Base-by-base conservation (phyloP, 2,329 filamentous ascomycete species). In the Gremmenia infestans region DNA sequence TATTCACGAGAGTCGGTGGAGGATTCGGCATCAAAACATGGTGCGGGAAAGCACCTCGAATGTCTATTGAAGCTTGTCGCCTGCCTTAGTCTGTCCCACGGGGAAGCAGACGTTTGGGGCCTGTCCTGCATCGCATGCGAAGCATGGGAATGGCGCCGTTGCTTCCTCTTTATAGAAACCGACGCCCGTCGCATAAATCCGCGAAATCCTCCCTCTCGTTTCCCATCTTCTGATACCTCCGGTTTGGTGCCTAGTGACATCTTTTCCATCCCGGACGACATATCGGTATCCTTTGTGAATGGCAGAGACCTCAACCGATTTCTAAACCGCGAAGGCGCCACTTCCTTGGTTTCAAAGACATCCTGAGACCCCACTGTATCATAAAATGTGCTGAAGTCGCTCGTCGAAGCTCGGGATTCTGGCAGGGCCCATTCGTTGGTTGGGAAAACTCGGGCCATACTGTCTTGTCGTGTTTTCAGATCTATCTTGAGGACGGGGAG, bases 361-460 rank as follows among this genome's bases (percentile, higher is more conserved):
- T 72, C 72, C 55, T 69, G 63, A 49, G 63, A 58, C 8, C 23
- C 47, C 9, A 40, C 37, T 9, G 47, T 19, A 25, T 32, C 32
- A 22, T 48, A 32, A 57, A 62, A 55, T 28, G 63, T 57, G 49
- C 64, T 52, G 50, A 65, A 56, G 43, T 55, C 62, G 56, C 54
- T 72, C 63, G 61, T 72, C 66, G 70, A 73, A 70, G 61, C 72
- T 71, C 64, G 76, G 72, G 62, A 55, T 63, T 76, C 75, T 51
- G 65, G 61, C 22, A 73, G 68, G 43, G 73, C 71, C 75, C 73
- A 76, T 59, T 77, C 75, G 59, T 68, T 67, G 56, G 74, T 63
- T 50, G 72, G 70, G 59, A 74, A 71, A 57, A 74, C 71, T 62
- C 73, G 69, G 59, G 65, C 69, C 60, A 74, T 68, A 19, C n/a